Evolutionary conservation across 257 asterid species (phyloP).

Genomic region (Fraxinus anomala): DNA sequence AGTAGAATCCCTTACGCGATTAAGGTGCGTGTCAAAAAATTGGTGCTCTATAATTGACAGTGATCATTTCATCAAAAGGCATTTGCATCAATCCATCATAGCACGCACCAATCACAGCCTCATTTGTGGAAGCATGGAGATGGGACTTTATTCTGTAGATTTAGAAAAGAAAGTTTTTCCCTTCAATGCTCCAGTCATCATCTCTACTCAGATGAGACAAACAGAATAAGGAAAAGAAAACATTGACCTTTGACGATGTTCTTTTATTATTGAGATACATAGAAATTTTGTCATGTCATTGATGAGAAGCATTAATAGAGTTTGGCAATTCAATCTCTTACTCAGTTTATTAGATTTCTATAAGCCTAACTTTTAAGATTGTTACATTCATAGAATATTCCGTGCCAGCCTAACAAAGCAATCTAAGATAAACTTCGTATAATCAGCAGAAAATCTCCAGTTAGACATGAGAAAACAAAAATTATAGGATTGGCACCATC

Average conservation of each 20-base stretch:
- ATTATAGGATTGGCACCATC: neutral
- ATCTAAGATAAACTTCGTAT: neutral
- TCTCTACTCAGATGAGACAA: slow-evolving; percentile 61
- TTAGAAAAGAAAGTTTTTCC: slow-evolving; percentile 81
- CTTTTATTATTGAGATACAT: neutral
- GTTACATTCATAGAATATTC: neutral
- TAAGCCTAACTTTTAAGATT: neutral
- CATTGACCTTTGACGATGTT: neutral
- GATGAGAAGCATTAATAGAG: neutral
- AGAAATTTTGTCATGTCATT: neutral
- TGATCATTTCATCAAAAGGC: too few species aligned
- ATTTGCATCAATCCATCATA: too few species aligned
- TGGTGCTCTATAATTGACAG: too few species aligned
- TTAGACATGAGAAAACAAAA: neutral
- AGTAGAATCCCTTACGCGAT: too few species aligned
- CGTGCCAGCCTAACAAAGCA: neutral
- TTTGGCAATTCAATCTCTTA: too few species aligned
- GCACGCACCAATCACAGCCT: too few species aligned
- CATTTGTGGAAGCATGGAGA: too few species aligned
- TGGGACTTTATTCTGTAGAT: too few species aligned
- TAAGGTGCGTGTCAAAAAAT: too few species aligned
- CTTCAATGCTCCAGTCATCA: slow-evolving; percentile 89
- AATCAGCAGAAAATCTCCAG: too few species aligned
- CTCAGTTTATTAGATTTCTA: too few species aligned
- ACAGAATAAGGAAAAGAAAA: too few species aligned